Conservation (phyloP, 768 basidiomycete species). For the Kondoa subrosea region DNA sequence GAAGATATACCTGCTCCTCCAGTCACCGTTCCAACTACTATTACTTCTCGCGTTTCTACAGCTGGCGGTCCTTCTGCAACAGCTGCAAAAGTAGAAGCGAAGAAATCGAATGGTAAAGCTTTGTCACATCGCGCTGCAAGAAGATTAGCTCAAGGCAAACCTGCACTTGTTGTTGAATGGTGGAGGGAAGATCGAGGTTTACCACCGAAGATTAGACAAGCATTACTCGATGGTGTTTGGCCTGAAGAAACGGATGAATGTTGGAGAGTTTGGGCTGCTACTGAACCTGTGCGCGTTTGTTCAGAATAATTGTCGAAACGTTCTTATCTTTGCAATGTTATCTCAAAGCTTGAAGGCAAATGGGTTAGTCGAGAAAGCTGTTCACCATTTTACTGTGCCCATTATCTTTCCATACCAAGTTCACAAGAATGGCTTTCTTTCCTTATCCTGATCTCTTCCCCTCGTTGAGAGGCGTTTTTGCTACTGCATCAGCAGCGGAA, state of each 20-base stretch:
- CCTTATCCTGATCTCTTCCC: constrained; percentile 8
- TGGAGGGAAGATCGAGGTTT: neutral
- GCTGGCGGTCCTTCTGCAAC: no score
- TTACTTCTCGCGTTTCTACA: no score
- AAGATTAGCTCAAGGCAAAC: neutral
- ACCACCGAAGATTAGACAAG: neutral
- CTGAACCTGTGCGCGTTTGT: neutral
- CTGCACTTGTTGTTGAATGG: neutral
- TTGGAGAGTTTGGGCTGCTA: neutral
- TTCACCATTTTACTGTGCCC: neutral
- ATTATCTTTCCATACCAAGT: neutral
- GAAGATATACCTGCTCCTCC: no score
- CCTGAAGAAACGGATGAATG: constrained; percentile 1
- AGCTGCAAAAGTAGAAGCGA: no score
- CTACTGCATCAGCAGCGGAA: neutral
- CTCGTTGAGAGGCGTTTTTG: neutral
- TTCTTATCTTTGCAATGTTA: neutral
- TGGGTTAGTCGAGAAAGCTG: neutral
- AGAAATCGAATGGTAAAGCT: neutral
- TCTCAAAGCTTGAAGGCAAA: constrained; percentile 1
- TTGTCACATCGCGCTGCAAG: neutral
- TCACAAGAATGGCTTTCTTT: neutral
- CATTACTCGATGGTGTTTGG: neutral
- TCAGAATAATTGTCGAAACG: neutral
- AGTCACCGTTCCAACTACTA: no score